A percentile compares a stretch with the other conserved stretches of the same genome.
Conservation (phyloP, 495 filamentous ascomycete genomes). For the Parmelia sp. region DNA sequence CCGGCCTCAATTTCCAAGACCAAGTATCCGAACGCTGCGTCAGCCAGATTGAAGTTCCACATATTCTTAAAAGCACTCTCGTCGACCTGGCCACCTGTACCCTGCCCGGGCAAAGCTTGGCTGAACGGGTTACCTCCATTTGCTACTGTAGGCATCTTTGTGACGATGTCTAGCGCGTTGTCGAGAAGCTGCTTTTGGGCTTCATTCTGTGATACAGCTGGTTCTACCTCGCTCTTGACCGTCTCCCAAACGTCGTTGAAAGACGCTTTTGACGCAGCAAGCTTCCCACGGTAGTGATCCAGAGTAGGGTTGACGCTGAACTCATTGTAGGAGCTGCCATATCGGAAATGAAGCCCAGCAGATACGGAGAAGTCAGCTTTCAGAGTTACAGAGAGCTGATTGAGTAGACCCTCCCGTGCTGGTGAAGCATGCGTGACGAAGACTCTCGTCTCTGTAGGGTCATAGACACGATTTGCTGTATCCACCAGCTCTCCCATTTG, state of each 20-base stretch:
- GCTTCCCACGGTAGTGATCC: conserved; percentile 98
- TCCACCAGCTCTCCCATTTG: conserved; percentile 99
- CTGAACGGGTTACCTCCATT: conserved; percentile 96
- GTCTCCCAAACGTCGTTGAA: conserved; percentile 99
- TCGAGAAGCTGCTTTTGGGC: conserved; percentile 84
- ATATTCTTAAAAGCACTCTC: conserved; percentile 99
- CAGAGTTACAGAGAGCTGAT: conserved; percentile 94
- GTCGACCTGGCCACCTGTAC: conserved; percentile 80
- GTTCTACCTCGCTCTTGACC: conserved; percentile 88
- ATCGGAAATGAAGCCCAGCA: conserved; percentile 95
- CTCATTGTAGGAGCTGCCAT: conserved; percentile 98
- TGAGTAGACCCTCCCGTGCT: conserved; percentile 91
- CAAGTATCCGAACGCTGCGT: conserved; percentile 94
- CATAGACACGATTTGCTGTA: conserved; percentile 95
- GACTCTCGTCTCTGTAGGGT: conserved; percentile 95
- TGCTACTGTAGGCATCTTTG: conserved; percentile 91
- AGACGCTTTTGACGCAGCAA: conserved; percentile 96
- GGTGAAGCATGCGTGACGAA: conserved; percentile 98
- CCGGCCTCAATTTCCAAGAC: conserved; percentile 91
- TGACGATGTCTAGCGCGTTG: conserved; percentile 82
- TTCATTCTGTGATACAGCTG: conserved; percentile 86
- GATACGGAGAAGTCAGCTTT: conserved; percentile 99
- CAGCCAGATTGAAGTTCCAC: conserved; percentile 99
- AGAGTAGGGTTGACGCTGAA: conserved; percentile 98
- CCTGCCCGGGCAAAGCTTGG: conserved; percentile 66